Evolutionary conservation across 2,329 filamentous ascomycete species (phyloP).

Genomic region (Fusarium euwallaceae): DNA sequence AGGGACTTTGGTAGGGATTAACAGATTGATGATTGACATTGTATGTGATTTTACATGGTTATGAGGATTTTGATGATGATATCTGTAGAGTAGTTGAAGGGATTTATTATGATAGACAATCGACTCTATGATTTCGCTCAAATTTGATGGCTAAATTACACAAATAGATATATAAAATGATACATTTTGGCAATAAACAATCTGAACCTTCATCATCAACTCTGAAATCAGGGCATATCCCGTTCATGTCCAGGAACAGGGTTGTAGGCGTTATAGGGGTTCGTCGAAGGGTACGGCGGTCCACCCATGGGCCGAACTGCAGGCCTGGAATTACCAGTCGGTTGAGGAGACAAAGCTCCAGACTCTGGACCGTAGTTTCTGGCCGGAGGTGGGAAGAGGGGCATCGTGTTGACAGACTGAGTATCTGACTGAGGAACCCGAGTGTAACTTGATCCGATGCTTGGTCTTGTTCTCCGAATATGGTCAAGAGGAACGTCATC

Average conservation of each 20-base stretch:
- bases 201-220: too few relatives aligned
- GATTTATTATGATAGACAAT: neutral
- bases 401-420: neutral
- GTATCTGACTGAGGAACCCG: neutral
- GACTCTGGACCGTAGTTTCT: neutral
- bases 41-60: neutral
- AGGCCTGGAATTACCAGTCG: neutral
- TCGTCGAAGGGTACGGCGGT: neutral
- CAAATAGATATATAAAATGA: neutral
- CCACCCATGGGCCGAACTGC: neutral
- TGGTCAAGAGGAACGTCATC: neutral
- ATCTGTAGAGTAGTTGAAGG: neutral
- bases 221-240: neutral
- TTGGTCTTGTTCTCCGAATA: neutral
- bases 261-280: neutral
- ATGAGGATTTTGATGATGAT: neutral
- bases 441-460: neutral
- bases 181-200: neutral
- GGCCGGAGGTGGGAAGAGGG: neutral
- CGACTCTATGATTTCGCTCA: neutral
- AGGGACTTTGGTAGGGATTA: neutral
- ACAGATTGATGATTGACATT: neutral
- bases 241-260: neutral
- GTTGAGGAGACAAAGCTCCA: neutral
- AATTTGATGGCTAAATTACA: neutral